Conservation (phyloP, 768 basidiomycete species). For the Lactarius indigo region DNA sequence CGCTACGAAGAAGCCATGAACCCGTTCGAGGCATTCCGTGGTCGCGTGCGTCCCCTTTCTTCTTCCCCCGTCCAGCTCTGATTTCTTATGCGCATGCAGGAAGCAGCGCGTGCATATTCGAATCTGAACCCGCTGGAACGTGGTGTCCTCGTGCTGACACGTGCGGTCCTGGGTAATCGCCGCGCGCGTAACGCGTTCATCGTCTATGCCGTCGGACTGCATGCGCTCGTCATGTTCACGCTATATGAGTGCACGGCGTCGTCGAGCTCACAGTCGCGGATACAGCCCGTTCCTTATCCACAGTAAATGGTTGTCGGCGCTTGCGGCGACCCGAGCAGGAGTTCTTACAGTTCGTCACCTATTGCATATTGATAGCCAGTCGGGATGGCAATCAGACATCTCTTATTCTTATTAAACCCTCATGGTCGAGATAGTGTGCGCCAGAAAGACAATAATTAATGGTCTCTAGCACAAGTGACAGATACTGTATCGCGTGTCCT, state of each 20-base stretch:
- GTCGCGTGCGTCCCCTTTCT: conserved; percentile 59
- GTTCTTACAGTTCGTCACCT: not conserved
- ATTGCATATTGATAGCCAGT: not conserved
- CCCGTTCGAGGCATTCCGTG: conserved; percentile 96
- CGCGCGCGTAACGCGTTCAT: conserved; percentile 88
- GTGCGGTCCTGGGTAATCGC: conserved; percentile 83
- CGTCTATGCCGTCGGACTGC: conserved; percentile 76
- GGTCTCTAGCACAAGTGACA: not conserved
- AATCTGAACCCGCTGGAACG: conserved; percentile 90
- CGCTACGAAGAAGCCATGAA: conserved; percentile 98
- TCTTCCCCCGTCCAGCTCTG: not conserved
- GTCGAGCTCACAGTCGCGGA: conserved; percentile 46
- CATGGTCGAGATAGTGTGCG: not conserved
- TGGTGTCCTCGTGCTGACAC: conserved; percentile 79
- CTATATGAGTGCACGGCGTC: conserved; percentile 67
- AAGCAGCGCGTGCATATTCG: conserved; percentile 90
- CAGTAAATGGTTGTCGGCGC: conserved; percentile 25
- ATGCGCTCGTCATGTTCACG: conserved; percentile 77
- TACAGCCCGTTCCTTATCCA: conserved; percentile 47
- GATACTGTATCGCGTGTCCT: not conserved
- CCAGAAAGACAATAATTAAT: not conserved
- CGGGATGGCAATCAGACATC: not conserved
- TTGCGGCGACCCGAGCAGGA: no score
- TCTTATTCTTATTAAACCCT: conserved; percentile 13
- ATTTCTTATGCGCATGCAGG: conserved; percentile 49